A percentile compares a stretch with the other conserved stretches of the same genome.
Evolutionary conservation across 1,284 basidiomycete species (phyloP).

Genomic region (Cutaneotrichosporon cutaneum): DNA sequence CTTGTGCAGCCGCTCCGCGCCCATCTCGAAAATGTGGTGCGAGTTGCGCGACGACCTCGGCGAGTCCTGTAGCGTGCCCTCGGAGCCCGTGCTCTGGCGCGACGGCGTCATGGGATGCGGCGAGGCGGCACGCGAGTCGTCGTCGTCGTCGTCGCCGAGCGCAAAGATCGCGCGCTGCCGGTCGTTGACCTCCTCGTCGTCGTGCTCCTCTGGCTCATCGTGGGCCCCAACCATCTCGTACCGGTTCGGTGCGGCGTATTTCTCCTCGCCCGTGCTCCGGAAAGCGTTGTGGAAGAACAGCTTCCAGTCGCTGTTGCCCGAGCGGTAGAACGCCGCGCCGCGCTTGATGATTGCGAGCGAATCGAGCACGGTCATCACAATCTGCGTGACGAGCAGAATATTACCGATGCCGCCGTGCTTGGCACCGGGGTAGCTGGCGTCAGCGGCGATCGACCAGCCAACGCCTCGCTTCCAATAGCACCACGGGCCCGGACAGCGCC

Average conservation of each 20-base stretch:
- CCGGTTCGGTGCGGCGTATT: constrained; percentile 21
- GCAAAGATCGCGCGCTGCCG: constrained; percentile 23
- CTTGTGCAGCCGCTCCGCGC: constrained; percentile 18
- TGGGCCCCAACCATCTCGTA: constrained; percentile 44
- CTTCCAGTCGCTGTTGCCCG: constrained; percentile 30
- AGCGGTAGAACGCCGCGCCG: constrained; percentile 28
- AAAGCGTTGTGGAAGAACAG: constrained; percentile 32
- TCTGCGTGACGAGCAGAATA: constrained; percentile 39
- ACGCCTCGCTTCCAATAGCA: background rate
- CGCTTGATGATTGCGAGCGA: constrained; percentile 40
- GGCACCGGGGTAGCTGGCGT: constrained; percentile 43
- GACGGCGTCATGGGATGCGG: constrained; percentile 15
- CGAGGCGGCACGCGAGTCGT: constrained; percentile 7
- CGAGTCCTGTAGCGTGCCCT: constrained; percentile 64
- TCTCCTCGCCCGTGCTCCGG: constrained; percentile 16
- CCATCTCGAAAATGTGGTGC: constrained; percentile 22
- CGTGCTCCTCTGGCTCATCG: constrained; percentile 23
- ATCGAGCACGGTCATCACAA: constrained; percentile 38
- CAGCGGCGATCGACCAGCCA: background rate
- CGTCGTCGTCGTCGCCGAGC: constrained; percentile 24
- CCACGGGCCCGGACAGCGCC: background rate
- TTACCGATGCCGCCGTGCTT: constrained; percentile 38
- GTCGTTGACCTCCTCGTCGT: constrained; percentile 16
- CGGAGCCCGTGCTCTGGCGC: constrained; percentile 57
- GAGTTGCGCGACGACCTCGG: constrained; percentile 20